Percentiles rank a stretch among this genome's conserved stretches.
Conservation (phyloP, 257 asterid species). For the Echites panduratus region DNA sequence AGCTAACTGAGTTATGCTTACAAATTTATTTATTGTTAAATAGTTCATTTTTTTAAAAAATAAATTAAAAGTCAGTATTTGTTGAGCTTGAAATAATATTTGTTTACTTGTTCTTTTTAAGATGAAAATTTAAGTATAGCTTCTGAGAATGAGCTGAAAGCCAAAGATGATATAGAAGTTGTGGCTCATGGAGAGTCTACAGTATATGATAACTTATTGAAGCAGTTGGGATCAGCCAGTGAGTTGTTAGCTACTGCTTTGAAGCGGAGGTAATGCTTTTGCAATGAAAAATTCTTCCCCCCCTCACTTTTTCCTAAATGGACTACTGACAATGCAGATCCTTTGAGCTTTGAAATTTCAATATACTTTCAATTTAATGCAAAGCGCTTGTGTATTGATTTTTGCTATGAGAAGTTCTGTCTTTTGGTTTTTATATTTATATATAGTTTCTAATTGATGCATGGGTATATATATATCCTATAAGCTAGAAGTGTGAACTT, state of each 20-base stretch:
- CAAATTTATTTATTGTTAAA: background rate
- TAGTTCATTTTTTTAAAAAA: background rate
- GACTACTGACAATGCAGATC: background rate
- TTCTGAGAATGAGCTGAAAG: slow-evolving; percentile 25
- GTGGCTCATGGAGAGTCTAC: slow-evolving; percentile 30
- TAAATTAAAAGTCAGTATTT: background rate
- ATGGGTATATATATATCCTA: background rate
- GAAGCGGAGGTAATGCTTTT: slow-evolving; percentile 32
- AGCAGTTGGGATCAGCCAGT: slow-evolving; percentile 46
- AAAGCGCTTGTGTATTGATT: background rate
- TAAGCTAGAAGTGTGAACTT: background rate
- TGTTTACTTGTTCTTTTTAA: slow-evolving; percentile 16
- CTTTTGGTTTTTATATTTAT: no score
- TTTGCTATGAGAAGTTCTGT: no score
- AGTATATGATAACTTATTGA: slow-evolving; percentile 53
- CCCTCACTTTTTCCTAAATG: background rate
- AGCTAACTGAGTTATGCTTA: background rate
- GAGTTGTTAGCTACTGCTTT: slow-evolving; percentile 41
- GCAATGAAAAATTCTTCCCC: background rate
- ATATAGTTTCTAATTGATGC: no score
- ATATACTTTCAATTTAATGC: background rate
- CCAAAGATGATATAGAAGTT: slow-evolving; percentile 21
- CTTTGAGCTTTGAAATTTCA: background rate
- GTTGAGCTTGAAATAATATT: background rate
- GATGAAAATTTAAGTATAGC: slow-evolving; percentile 29